Percentiles rank a stretch among this genome's conserved stretches.
These are phyloP conservation scores for Xerocomellus chrysenteron DNA, from an alignment of 768 basidiomycete species.

Conservation along the genomic window DNA sequence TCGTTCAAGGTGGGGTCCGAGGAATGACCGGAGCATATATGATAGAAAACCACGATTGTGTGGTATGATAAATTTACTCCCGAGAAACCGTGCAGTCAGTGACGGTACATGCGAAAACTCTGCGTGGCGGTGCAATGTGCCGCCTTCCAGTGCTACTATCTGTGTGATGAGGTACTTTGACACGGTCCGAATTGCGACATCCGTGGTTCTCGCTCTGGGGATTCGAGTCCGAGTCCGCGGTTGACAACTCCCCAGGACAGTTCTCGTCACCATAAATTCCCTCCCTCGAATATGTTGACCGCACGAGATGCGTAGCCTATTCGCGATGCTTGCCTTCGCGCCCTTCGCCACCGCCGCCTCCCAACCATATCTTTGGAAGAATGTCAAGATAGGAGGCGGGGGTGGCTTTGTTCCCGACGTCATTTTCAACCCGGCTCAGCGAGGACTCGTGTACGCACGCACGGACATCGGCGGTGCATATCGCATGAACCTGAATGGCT, in stretches of 20 bases:
- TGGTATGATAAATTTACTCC: too few species aligned
- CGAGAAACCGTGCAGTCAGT: too few species aligned
- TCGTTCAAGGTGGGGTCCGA: too few species aligned
- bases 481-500: constrained; percentile 56
- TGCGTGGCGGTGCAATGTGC: too few species aligned
- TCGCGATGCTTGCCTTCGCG: neutral
- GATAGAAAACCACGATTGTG: too few species aligned
- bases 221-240: too few species aligned
- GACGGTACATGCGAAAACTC: too few species aligned
- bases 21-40: too few species aligned
- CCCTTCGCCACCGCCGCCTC: neutral
- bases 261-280: constrained; percentile 6
- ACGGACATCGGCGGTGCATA: constrained; percentile 70
- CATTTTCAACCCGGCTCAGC: constrained; percentile 57
- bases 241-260: constrained; percentile 29
- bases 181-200: too few species aligned
- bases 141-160: too few species aligned
- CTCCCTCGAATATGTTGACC: neutral
- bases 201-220: too few species aligned
- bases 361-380: constrained; percentile 56
- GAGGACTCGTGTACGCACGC: constrained; percentile 63
- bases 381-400: constrained; percentile 49
- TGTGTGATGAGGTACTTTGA: too few species aligned
- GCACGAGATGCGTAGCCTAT: neutral
- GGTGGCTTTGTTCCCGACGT: constrained; percentile 53